A percentile compares a stretch with the other conserved stretches of the same genome.
Conservation (phyloP, 1,139 yeast species). For the Arxiozyma heterogenica region DNA sequence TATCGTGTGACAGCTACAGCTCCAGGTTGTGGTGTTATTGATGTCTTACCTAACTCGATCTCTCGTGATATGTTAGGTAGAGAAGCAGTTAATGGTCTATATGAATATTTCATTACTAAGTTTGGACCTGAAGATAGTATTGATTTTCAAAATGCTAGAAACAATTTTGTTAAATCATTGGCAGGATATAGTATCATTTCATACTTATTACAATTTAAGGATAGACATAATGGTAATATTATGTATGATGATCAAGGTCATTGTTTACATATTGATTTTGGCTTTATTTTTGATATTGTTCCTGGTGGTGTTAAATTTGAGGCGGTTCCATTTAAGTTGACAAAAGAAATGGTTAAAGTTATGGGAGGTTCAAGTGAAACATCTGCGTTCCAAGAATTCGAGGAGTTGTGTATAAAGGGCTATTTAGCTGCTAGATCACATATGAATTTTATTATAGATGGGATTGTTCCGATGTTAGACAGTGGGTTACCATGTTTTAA, state of each 20-base stretch:
- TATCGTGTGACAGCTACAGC: conserved; percentile 96
- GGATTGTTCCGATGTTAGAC: conserved; percentile 88
- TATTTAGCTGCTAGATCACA: conserved; percentile 84
- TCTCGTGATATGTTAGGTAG: conserved; percentile 98
- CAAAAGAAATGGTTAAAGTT: conserved; percentile 92
- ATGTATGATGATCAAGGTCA: conserved; percentile 97
- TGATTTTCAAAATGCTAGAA: conserved; percentile 84
- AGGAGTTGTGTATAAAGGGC: conserved; percentile 89
- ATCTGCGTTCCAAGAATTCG: conserved; percentile 89
- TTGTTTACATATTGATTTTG: conserved; percentile 91
- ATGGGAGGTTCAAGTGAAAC: conserved; percentile 84
- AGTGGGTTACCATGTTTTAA: conserved; percentile 96
- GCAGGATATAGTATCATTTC: conserved; percentile 96
- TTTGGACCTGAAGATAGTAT: conserved; percentile 90
- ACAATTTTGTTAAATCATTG: conserved; percentile 82
- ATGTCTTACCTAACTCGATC: conserved; percentile 87
- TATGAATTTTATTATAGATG: conserved; percentile 75
- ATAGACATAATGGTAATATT: conserved; percentile 96
- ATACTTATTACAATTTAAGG: conserved; percentile 86
- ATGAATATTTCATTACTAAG: conserved; percentile 84
- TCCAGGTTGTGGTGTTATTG: conserved; percentile 98
- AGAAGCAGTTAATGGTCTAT: conserved; percentile 95
- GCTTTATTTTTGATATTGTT: conserved; percentile 95
- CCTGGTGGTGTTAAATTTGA: conserved; percentile 99
- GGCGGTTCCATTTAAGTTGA: conserved; percentile 92